Percentiles rank a stretch among this genome's conserved stretches.
Conservation (phyloP, 78 protist genomes). For the Dictyostelium purpureum region DNA sequence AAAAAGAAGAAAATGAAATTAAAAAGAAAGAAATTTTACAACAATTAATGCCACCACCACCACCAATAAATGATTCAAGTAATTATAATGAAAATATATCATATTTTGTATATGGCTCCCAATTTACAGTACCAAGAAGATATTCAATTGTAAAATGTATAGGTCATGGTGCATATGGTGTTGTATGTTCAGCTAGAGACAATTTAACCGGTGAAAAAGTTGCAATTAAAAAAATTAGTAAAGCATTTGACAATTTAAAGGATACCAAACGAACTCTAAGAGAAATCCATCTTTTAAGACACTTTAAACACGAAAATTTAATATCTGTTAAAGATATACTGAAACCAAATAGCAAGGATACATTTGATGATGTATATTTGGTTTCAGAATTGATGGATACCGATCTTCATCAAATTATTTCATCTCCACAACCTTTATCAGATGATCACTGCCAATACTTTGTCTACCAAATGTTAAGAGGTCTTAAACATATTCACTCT, state of each 20-base stretch:
- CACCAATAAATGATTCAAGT: not conserved
- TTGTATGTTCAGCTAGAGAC: constrained; percentile 75
- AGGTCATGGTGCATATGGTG: constrained; percentile 81
- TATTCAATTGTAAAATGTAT: constrained; percentile 37
- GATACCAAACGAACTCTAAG: constrained; percentile 97
- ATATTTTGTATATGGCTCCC: constrained; percentile 37
- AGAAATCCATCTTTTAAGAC: constrained; percentile 93
- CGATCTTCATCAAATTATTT: constrained; percentile 95
- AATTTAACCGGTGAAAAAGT: constrained; percentile 49
- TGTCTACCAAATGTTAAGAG: constrained; percentile 95
- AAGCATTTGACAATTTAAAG: constrained; percentile 91
- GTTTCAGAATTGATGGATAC: constrained; percentile 98
- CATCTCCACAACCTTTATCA: constrained; percentile 90
- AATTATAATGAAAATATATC: constrained; percentile 19
- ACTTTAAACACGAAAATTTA: constrained; percentile 89
- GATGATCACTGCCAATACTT: constrained; percentile 98
- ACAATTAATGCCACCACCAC: constrained; percentile 34
- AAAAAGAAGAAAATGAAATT: not conserved
- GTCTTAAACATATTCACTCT: constrained; percentile 97
- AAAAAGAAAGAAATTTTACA: not conserved
- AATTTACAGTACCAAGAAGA: constrained; percentile 59
- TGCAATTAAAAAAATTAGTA: constrained; percentile 97
- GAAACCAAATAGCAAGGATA: constrained; percentile 25
- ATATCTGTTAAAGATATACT: constrained; percentile 61
- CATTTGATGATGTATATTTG: constrained; percentile 88